These are phyloP conservation scores for Xylaria nigripes DNA, from an alignment of 495 filamentous ascomycete genomes.

Conservation along the genomic window DNA sequence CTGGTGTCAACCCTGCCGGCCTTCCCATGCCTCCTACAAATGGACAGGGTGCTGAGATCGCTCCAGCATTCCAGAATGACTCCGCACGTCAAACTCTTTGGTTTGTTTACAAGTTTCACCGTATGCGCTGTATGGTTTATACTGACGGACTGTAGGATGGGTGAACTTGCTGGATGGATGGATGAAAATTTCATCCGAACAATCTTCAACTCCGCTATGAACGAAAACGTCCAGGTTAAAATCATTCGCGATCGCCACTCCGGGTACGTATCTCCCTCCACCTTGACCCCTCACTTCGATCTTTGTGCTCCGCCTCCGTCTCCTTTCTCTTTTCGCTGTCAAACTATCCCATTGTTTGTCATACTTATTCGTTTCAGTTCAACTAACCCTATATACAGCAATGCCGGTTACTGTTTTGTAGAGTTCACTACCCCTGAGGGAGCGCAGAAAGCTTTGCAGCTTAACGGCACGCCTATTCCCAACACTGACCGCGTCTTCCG, in stretches of 20 bases:
- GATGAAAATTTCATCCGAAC: conserved; percentile 97
- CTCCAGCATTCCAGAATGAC: conserved; percentile 17
- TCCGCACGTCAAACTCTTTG: conserved; percentile 35
- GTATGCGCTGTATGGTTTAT: neutral
- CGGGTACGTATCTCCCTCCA: conserved; percentile 57
- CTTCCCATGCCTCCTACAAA: conserved; percentile 23
- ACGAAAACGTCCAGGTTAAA: conserved; percentile 94
- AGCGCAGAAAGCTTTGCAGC: conserved; percentile 77
- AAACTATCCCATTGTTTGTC: neutral
- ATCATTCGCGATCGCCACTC: conserved; percentile 99
- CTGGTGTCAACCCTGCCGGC: conserved; percentile 19
- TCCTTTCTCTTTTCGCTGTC: neutral
- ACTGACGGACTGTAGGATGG: conserved; percentile 67
- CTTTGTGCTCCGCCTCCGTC: neutral
- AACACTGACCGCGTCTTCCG: conserved; percentile 96
- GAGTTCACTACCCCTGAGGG: conserved; percentile 81
- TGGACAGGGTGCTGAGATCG: conserved; percentile 21
- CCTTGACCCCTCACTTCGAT: neutral
- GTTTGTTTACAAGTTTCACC: conserved; percentile 20
- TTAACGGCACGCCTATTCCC: conserved; percentile 87
- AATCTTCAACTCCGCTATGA: conserved; percentile 76
- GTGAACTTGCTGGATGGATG: conserved; percentile 98
- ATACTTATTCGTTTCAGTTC: neutral
- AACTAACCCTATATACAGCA: conserved; percentile 53
- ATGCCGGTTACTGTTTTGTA: conserved; percentile 98